Evolutionary conservation across 2,329 filamentous ascomycete genomes (phyloP).

Genomic region (Pseudopithomyces chartarum): DNA sequence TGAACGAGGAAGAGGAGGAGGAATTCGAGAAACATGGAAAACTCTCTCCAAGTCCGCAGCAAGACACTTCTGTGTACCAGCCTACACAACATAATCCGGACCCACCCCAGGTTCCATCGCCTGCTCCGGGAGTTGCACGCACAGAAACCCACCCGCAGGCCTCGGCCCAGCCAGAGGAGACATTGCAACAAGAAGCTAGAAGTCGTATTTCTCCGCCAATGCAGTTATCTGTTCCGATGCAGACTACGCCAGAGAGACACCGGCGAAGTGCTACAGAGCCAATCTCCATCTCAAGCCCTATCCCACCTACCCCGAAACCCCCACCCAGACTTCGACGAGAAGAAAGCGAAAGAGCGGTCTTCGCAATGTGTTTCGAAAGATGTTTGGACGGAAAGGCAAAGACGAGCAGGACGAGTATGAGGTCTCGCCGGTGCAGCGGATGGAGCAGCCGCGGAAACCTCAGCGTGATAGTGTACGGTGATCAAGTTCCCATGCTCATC

Average conservation of each 20-base stretch:
- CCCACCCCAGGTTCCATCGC: constrained; percentile 21
- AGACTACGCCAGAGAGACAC: constrained; percentile 29
- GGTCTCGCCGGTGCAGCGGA: constrained; percentile 15
- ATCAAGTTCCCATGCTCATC: not conserved
- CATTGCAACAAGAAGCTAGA: constrained; percentile 10
- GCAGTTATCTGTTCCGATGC: constrained; percentile 26
- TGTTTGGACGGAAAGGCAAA: constrained; percentile 42
- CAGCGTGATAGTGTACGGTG: constrained; percentile 44
- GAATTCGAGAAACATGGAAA: constrained; percentile 31
- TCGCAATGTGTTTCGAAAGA: constrained; percentile 43
- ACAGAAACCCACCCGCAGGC: not conserved
- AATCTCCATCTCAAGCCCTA: constrained; percentile 32
- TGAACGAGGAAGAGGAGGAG: constrained; percentile 42
- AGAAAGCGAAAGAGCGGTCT: constrained; percentile 45
- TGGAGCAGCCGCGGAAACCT: constrained; percentile 18
- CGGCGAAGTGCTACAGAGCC: constrained; percentile 31
- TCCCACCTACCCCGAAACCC: constrained; percentile 36
- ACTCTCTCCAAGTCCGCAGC: constrained; percentile 16
- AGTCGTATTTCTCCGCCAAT: constrained; percentile 20
- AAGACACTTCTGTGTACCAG: constrained; percentile 20
- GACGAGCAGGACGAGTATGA: constrained; percentile 29
- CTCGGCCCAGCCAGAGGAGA: constrained; percentile 4
- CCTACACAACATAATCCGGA: constrained; percentile 19
- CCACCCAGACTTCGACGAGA: constrained; percentile 31
- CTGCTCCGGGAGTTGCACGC: constrained; percentile 7